Conservation (phyloP, 225 moss, liverwort and hornwort genomes). For the Bryoerythrophyllum caledonicum region DNA sequence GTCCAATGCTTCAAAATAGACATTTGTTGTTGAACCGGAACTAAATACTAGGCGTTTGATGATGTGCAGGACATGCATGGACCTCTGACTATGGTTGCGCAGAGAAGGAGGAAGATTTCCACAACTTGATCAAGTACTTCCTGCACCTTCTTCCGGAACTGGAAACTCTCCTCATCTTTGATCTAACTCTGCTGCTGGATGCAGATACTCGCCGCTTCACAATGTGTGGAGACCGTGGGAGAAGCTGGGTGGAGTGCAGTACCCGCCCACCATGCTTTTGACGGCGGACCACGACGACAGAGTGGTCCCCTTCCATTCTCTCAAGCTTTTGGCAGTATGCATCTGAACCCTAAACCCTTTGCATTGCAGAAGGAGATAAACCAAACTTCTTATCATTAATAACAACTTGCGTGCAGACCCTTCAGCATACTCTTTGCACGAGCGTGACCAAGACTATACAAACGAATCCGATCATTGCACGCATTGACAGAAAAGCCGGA, state of each 20-base stretch:
- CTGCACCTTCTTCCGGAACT: neutral
- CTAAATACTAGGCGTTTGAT: neutral
- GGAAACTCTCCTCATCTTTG: neutral
- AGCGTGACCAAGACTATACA: conserved; percentile 39
- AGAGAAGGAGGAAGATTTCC: conserved; percentile 54
- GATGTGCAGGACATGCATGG: conserved; percentile 58
- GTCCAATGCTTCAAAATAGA: too few species aligned
- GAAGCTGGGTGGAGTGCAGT: conserved; percentile 47
- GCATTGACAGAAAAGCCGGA: conserved; percentile 85
- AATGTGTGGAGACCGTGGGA: conserved; percentile 62
- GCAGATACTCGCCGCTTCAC: conserved; percentile 53
- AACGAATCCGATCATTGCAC: conserved; percentile 65
- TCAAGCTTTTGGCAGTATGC: conserved; percentile 56
- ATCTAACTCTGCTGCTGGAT: conserved; percentile 21
- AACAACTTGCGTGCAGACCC: conserved; percentile 41
- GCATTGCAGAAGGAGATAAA: neutral
- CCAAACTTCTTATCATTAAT: neutral
- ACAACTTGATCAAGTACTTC: conserved; percentile 45
- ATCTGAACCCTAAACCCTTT: conserved; percentile 3
- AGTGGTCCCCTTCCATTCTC: conserved; percentile 61
- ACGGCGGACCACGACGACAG: conserved; percentile 64
- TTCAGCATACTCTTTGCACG: conserved; percentile 55
- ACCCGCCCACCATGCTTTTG: conserved; percentile 58
- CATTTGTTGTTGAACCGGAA: neutral
- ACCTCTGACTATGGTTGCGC: conserved; percentile 55